These are phyloP conservation scores for Poterioochromonas sp. DNA, from an alignment of 352 stramenopile species.

Conservation along the genomic window DNA sequence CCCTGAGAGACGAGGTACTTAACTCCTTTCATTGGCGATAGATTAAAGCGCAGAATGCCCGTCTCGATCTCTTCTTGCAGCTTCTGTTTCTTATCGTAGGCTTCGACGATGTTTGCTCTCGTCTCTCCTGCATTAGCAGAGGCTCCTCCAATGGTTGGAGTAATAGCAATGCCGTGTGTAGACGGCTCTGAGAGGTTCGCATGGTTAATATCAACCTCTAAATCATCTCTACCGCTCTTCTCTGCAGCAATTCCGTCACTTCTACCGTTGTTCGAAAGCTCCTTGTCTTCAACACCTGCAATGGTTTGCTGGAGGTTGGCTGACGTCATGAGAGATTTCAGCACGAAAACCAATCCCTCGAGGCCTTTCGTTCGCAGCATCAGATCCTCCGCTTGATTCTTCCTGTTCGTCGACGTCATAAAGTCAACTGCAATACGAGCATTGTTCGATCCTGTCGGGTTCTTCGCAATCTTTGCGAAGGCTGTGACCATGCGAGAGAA, in stretches of 20 bases:
- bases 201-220: not conserved
- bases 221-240: not conserved
- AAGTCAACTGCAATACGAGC: not conserved
- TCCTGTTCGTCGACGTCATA: not conserved
- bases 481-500: conserved; percentile 96
- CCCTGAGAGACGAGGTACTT: conserved; percentile 78
- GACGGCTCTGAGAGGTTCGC: too few relatives aligned
- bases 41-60: conserved; percentile 94
- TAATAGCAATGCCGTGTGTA: conserved; percentile 37
- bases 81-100: conserved; percentile 92
- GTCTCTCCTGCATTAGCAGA: conserved; percentile 1
- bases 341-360: conserved; percentile 81
- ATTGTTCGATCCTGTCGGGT: not conserved
- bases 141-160: conserved; percentile 6
- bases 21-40: conserved; percentile 66
- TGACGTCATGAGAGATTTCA: conserved; percentile 79
- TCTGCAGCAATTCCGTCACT: not conserved
- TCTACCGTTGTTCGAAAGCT: not conserved
- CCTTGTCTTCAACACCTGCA: not conserved
- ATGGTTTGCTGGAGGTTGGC: conserved; percentile 36
- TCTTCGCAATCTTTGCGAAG: conserved; percentile 84
- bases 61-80: conserved; percentile 89
- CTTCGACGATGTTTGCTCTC: conserved; percentile 59
- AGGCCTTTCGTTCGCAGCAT: conserved; percentile 50
- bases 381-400: not conserved